Base-by-base conservation (phyloP, 352 stramenopile species). In the Phytophthora multivora region DNA sequence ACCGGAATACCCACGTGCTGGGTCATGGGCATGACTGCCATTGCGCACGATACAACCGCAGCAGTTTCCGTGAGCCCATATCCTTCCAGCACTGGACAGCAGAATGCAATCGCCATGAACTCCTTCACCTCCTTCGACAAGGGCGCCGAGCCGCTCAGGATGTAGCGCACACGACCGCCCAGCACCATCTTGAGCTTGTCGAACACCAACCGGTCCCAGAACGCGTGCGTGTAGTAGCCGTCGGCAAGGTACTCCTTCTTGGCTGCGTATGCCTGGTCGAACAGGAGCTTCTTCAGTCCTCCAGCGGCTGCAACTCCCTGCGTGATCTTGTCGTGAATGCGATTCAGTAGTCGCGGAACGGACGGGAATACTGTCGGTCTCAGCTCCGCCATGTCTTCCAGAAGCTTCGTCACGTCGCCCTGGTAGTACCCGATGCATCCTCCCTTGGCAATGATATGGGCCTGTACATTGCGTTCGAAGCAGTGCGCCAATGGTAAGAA, bases 191-290 rank as follows among this genome's bases (percentile, higher is more conserved):
- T 96, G 53, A 98, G 84, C 69, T 98, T 98, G 61, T 87, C 83
- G 62, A 99, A 99, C 47, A 99, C 79, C 25, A 99, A 69, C 21
- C 77, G 69, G 79, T 98, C 96, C 81, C 95, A 99, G 19, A 98
- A 66, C 1, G 70, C 64, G 43, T 90, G 77, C 12, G 61, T 72
- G 30, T 70, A 73, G 39, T 73, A 69, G 4, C 77, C 76, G 11
- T 78, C 59, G 28, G 78, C 77, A 11, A 75, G 46, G 39, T 69
- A 71, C 31, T 58, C 69, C 45, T 83, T 86, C 75, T 98, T 98
- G 36, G 85, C 73, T 19, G 63, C 64, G 13, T 97, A 73, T 5
- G 83, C 93, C 50, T 80, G 80, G 45, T 97, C 63, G 61, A 98
- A 98, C 31, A 98, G 63, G 43, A 87, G 90, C 50, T 91, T 79